These are phyloP conservation scores for Exophiala dermatitidis DNA, from an alignment of 2,329 filamentous ascomycete genomes.

Conservation along the genomic window DNA sequence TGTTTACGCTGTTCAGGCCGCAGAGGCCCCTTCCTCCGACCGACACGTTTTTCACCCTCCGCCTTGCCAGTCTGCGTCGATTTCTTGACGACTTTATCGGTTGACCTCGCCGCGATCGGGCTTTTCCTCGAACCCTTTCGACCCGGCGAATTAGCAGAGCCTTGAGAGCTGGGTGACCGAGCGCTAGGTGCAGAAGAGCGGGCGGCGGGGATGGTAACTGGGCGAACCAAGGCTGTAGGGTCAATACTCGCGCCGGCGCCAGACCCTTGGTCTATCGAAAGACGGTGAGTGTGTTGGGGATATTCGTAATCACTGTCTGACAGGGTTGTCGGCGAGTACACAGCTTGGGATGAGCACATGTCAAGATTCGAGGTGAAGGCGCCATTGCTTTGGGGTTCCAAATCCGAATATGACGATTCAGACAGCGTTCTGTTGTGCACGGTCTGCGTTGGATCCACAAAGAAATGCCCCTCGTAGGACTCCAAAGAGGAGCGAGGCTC, in stretches of 20 bases:
- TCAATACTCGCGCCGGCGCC: slow-evolving; percentile 49
- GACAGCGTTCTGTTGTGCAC: slow-evolving; percentile 81
- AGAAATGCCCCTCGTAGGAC: slow-evolving; percentile 56
- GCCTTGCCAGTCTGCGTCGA: slow-evolving; percentile 66
- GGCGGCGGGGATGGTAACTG: slow-evolving; percentile 49
- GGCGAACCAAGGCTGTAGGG: slow-evolving; percentile 59
- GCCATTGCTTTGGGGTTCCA: slow-evolving; percentile 51
- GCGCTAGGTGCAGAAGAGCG: slow-evolving; percentile 48
- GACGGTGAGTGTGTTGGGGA: slow-evolving; percentile 36
- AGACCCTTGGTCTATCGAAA: slow-evolving; percentile 37
- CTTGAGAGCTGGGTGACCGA: slow-evolving; percentile 55
- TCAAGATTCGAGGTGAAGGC: slow-evolving; percentile 73
- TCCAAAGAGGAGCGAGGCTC: slow-evolving; percentile 69
- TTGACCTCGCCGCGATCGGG: slow-evolving; percentile 68
- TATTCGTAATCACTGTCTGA: slow-evolving; percentile 56
- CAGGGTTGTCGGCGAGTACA: slow-evolving; percentile 78
- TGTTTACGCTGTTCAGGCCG: slow-evolving; percentile 92
- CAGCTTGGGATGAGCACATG: slow-evolving; percentile 66
- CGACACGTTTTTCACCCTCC: slow-evolving; percentile 88
- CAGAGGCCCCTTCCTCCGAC: slow-evolving; percentile 79
- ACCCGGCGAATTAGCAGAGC: slow-evolving; percentile 56
- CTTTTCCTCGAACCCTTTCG: slow-evolving; percentile 64
- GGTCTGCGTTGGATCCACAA: slow-evolving; percentile 88
- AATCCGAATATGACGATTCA: slow-evolving; percentile 72
- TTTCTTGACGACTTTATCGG: slow-evolving; percentile 78